Evolutionary conservation across 2,329 filamentous ascomycete species (phyloP).

Genomic region (Aspergillus versicolor): DNA sequence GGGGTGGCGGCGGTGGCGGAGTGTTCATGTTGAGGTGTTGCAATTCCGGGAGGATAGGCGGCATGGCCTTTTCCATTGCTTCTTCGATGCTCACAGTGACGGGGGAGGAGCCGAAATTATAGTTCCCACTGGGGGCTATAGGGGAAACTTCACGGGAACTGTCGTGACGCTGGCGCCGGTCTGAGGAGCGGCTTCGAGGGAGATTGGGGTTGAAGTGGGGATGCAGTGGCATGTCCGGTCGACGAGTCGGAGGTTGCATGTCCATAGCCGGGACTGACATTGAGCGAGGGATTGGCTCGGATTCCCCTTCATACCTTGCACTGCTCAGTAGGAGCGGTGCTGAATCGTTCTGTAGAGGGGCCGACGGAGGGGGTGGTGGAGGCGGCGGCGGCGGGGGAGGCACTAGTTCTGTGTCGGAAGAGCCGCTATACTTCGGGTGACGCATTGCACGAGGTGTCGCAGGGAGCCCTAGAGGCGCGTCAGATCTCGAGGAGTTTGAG

Average conservation of each 20-base stretch:
- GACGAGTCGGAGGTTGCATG: constrained; percentile 21
- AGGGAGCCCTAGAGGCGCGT: constrained; percentile 70
- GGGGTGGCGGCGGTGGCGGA: constrained; percentile 49
- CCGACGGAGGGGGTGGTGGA: constrained; percentile 6
- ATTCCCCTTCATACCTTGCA: constrained; percentile 39
- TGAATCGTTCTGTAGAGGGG: constrained; percentile 55
- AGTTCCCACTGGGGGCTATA: constrained; percentile 17
- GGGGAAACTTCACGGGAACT: constrained; percentile 25
- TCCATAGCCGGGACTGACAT: constrained; percentile 41
- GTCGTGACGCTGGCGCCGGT: constrained; percentile 36
- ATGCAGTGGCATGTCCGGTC: constrained; percentile 39
- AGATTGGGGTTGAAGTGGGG: constrained; percentile 41
- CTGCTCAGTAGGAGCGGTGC: constrained; percentile 37
- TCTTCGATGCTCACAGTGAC: constrained; percentile 56
- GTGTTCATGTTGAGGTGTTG: constrained; percentile 61
- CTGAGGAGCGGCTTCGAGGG: constrained; percentile 42
- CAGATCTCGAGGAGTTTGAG: constrained; percentile 44
- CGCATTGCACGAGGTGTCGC: constrained; percentile 91
- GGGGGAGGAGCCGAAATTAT: constrained; percentile 31
- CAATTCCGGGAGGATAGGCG: constrained; percentile 59
- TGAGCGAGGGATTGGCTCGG: constrained; percentile 36
- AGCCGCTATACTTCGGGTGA: constrained; percentile 62
- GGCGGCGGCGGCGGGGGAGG: constrained; percentile 7
- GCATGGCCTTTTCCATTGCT: constrained; percentile 46
- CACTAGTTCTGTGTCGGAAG: constrained; percentile 51